phyloP scores from a whole-genome alignment of 306 rosid genomes.

The Arachis hypogaea region DNA sequence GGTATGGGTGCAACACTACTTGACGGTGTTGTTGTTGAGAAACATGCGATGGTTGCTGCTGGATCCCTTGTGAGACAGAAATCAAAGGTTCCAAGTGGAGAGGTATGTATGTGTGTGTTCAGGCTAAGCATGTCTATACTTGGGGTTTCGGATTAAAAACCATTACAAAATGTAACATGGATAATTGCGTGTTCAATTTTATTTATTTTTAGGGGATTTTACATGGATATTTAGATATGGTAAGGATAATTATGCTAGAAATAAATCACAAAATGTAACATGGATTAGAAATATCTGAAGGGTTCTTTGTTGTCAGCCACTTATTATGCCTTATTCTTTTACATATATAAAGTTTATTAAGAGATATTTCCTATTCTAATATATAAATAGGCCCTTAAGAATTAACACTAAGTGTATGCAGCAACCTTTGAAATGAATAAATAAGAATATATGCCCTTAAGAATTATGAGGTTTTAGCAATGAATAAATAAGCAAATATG shows the following conservation, averaged over 20 bases:
- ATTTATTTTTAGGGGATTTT: conserved; percentile 6
- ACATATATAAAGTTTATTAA: conserved; percentile 42
- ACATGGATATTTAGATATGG: not conserved
- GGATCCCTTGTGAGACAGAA: conserved; percentile 93
- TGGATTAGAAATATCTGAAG: conserved; percentile 1
- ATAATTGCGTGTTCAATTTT: conserved; percentile 17
- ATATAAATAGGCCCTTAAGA: conserved; percentile 29
- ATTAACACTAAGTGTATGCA: not conserved
- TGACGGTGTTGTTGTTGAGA: conserved; percentile 89
- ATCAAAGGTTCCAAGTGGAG: conserved; percentile 82
- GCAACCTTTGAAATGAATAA: not conserved
- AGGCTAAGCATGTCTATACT: not conserved
- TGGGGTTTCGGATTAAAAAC: not conserved
- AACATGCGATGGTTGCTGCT: conserved; percentile 91
- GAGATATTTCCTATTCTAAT: conserved; percentile 53
- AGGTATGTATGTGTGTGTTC: conserved; percentile 56
- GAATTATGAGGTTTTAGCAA: not conserved
- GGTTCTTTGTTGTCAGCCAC: not conserved
- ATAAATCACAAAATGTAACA: not conserved
- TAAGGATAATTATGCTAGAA: not conserved
- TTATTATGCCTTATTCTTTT: not conserved
- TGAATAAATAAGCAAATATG: no score
- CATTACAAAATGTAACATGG: not conserved
- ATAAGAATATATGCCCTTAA: no score
- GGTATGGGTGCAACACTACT: conserved; percentile 93